These are phyloP conservation scores for Amaranthus cruentus DNA, from an alignment of 148 eudicot genomes.

Conservation along the genomic window DNA sequence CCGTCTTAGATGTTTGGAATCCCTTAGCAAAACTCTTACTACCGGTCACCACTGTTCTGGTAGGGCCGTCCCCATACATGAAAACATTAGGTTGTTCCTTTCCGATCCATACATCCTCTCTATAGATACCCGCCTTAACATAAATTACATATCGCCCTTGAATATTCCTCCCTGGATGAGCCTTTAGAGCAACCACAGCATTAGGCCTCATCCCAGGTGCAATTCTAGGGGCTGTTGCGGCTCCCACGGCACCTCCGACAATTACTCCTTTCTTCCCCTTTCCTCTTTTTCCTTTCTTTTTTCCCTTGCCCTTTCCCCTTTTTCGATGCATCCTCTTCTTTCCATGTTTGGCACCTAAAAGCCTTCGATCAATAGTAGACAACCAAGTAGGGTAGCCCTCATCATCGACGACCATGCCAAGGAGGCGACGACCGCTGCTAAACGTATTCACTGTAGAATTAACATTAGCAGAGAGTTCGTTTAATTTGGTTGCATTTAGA, in stretches of 20 bases:
- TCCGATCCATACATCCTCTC: slow-evolving; percentile 32
- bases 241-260: slow-evolving; percentile 8
- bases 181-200: slow-evolving; percentile 43
- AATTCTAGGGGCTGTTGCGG: background rate
- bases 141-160: slow-evolving; percentile 39
- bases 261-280: slow-evolving; percentile 6
- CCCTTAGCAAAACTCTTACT: slow-evolving; percentile 21
- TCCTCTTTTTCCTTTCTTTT: background rate
- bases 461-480: background rate
- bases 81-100: slow-evolving; percentile 33
- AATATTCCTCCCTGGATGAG: slow-evolving; percentile 31
- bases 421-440: slow-evolving; percentile 27
- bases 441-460: background rate
- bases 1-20: slow-evolving; percentile 32
- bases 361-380: slow-evolving; percentile 29
- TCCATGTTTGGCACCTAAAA: slow-evolving; percentile 19
- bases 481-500: slow-evolving; percentile 25
- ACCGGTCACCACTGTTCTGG: slow-evolving; percentile 44
- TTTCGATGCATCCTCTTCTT: slow-evolving; percentile 4
- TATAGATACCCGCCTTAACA: slow-evolving; percentile 54
- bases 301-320: background rate
- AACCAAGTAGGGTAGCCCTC: slow-evolving; percentile 55
- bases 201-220: slow-evolving; percentile 25
- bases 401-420: slow-evolving; percentile 24
- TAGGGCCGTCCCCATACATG: slow-evolving; percentile 60